Percentiles rank a stretch among this genome's conserved stretches.
phyloP scores from a whole-genome alignment of 2,329 filamentous ascomycete species.

The Chaetomiaceae sp. region DNA sequence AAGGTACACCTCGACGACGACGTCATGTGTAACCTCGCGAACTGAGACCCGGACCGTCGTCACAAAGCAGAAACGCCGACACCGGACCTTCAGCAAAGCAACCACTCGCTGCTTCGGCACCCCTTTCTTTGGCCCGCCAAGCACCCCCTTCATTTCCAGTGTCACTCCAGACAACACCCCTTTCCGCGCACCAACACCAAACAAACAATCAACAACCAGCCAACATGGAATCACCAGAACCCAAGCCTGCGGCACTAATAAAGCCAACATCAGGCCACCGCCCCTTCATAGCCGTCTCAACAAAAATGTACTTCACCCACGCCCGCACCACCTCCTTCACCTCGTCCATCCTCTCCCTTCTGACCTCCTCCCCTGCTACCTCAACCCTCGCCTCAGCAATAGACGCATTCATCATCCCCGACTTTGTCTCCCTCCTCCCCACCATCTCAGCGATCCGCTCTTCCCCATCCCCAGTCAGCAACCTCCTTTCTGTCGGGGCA shows the following conservation, averaged over 20 bases:
- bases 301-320: slow-evolving; percentile 77
- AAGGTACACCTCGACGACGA: too few relatives aligned
- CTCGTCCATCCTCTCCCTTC: slow-evolving; percentile 42
- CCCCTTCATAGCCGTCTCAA: slow-evolving; percentile 67
- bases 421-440: slow-evolving; percentile 64
- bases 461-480: slow-evolving; percentile 23
- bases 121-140: too few relatives aligned
- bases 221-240: not conserved
- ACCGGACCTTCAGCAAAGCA: too few relatives aligned
- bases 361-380: slow-evolving; percentile 22
- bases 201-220: not conserved
- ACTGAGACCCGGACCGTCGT: too few relatives aligned
- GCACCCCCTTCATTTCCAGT: too few relatives aligned
- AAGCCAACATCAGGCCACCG: slow-evolving; percentile 37
- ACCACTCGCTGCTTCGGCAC: too few relatives aligned
- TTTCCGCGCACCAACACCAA: not conserved
- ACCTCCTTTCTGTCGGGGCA: slow-evolving; percentile 61
- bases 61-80: too few relatives aligned
- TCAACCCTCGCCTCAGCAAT: slow-evolving; percentile 36
- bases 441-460: slow-evolving; percentile 43
- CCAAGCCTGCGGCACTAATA: not conserved
- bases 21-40: too few relatives aligned
- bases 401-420: slow-evolving; percentile 73
- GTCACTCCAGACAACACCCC: too few relatives aligned
- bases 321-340: slow-evolving; percentile 56